Base-by-base conservation (phyloP, 2,329 filamentous ascomycete genomes). In the Clonostachys byssicola region DNA sequence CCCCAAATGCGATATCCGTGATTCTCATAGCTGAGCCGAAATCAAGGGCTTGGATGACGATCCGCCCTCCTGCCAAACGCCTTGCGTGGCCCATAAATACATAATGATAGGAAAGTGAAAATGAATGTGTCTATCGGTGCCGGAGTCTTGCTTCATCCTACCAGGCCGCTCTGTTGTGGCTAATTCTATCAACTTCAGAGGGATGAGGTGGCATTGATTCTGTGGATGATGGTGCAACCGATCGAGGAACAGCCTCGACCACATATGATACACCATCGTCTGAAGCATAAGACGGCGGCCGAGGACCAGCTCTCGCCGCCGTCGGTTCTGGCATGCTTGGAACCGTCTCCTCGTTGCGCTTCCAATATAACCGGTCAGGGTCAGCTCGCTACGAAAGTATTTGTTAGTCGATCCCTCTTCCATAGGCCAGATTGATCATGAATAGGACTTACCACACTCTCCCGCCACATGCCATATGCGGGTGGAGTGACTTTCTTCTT, bases 381-480 rank as follows among this genome's bases (percentile, higher is more conserved):
- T 95, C 87, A 34, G 91, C 86, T 43, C 88, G 78, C 80, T 88
- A 56, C 30, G 38, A 18, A 43, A 6, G 6, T 14, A 14, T 17
- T 13, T 46, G 38, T 43, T 40, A 48, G 34, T n/a, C 34, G 14
- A 34, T 38, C n/a, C 33, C n/a, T 38, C 8, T 44, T 20, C 12
- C 41, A 33, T 34, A 13, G 7, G 14, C 7, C 14, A 17, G 6
- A 9, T 9, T 12, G 14, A 16, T 36, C 36, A 12, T 4, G 36
- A 39, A 14, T 16, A 16, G 23, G 43, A 82, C 85, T 65, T 77
- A 89, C 85, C 66, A 94, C 88, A 58, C 86, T 92, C 63, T 85
- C 84, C 45, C 89, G 77, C 88, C 89, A 95, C 1, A 90, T 70
- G 0, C 91, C 91, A 60, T 96, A 96, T 3, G 89, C 89, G 0